Evolutionary conservation across 257 asterid species (phyloP).

Genomic region (Primulina tabacum): DNA sequence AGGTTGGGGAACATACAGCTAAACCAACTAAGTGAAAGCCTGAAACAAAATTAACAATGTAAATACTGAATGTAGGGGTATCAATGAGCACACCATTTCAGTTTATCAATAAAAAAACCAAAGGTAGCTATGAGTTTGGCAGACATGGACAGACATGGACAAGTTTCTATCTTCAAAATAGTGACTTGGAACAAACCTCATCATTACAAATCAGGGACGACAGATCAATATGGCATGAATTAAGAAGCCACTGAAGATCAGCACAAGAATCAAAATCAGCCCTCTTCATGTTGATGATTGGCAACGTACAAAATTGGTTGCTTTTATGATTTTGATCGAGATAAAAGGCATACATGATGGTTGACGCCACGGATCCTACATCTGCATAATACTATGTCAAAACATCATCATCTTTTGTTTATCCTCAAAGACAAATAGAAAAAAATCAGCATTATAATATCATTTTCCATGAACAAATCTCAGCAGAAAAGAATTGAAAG

Average conservation of each 20-base stretch:
- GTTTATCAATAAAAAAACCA: background rate
- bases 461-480: slow-evolving; percentile 5
- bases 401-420: background rate
- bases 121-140: background rate
- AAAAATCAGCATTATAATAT: background rate
- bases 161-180: slow-evolving; percentile 6
- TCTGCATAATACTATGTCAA: slow-evolving; percentile 44
- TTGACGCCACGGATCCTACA: slow-evolving; percentile 70
- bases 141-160: slow-evolving; percentile 5
- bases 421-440: slow-evolving; percentile 3
- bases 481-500: background rate
- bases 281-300: slow-evolving; percentile 76
- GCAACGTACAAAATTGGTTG: slow-evolving; percentile 59
- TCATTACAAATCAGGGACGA: slow-evolving; percentile 64
- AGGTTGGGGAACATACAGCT: background rate
- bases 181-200: slow-evolving; percentile 46
- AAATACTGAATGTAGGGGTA: background rate
- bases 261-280: slow-evolving; percentile 45
- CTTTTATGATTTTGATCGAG: slow-evolving; percentile 42
- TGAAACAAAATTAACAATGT: background rate
- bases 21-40: background rate
- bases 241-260: slow-evolving; percentile 67
- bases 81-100: background rate
- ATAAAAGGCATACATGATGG: slow-evolving; percentile 75
- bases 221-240: slow-evolving; percentile 66